Evolutionary conservation across 495 filamentous ascomycete genomes (phyloP).

Genomic region (Trichoderma erinaceum): DNA sequence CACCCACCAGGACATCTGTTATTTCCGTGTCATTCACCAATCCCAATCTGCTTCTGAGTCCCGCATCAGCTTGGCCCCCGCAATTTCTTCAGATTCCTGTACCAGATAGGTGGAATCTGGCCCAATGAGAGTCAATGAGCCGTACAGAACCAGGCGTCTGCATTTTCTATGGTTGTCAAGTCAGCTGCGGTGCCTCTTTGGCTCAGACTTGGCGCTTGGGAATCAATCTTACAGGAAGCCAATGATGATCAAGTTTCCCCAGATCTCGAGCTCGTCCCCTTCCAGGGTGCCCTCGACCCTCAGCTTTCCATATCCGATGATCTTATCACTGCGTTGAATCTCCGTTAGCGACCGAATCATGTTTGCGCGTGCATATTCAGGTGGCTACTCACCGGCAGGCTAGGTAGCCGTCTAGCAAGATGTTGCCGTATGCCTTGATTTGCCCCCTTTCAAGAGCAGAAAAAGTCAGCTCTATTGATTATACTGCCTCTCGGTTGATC

Average conservation of each 20-base stretch:
- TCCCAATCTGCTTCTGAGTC: constrained; percentile 25
- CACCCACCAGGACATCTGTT: background rate
- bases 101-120: constrained; percentile 33
- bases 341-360: background rate
- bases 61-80: constrained; percentile 32
- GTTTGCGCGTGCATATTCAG: background rate
- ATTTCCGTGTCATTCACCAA: background rate
- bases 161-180: constrained; percentile 26
- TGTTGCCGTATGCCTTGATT: constrained; percentile 32
- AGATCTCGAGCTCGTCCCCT: constrained; percentile 34
- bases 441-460: constrained; percentile 21
- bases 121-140: constrained; percentile 34
- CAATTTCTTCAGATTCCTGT: constrained; percentile 29
- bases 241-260: constrained; percentile 32
- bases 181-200: constrained; percentile 3
- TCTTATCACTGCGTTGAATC: constrained; percentile 26
- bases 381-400: constrained; percentile 18
- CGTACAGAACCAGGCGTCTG: constrained; percentile 31
- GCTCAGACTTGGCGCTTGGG: background rate
- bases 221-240: constrained; percentile 30
- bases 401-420: constrained; percentile 27
- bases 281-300: constrained; percentile 31
- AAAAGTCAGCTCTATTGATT: constrained; percentile 9
- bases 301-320: constrained; percentile 38
- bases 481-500: background rate